These are phyloP conservation scores for Lentinula lateritia DNA, from an alignment of 768 basidiomycete genomes.

Conservation along the genomic window DNA sequence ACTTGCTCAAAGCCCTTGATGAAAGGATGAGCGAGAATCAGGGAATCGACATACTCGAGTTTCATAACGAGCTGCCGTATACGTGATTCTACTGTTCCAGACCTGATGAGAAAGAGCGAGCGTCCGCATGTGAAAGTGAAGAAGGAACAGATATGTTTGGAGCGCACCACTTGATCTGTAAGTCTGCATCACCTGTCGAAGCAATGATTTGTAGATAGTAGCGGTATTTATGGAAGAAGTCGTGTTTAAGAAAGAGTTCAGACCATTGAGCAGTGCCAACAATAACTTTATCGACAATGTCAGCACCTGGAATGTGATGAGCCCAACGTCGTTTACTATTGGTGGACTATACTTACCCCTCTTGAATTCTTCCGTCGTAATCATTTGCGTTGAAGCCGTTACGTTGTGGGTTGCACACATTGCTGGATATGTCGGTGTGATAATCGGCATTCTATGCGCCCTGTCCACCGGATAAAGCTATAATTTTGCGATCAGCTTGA, in stretches of 20 bases:
- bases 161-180: constrained; percentile 88
- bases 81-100: constrained; percentile 98
- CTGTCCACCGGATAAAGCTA: constrained; percentile 89
- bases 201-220: constrained; percentile 97
- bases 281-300: constrained; percentile 90
- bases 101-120: constrained; percentile 30
- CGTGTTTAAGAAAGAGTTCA: constrained; percentile 91
- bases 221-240: constrained; percentile 95
- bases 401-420: constrained; percentile 99
- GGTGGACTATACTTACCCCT: constrained; percentile 47
- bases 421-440: constrained; percentile 97
- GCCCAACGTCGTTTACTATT: neutral
- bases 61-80: constrained; percentile 97
- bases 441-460: constrained; percentile 98
- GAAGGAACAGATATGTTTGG: neutral
- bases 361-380: constrained; percentile 95
- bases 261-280: constrained; percentile 81
- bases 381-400: constrained; percentile 89
- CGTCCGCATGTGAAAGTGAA: constrained; percentile 9
- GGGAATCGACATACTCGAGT: constrained; percentile 90
- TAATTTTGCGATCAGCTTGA: constrained; percentile 4
- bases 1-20: constrained; percentile 90
- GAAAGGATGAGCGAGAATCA: constrained; percentile 92
- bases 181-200: constrained; percentile 76
- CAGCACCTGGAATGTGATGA: constrained; percentile 53